Evolutionary conservation across 148 eudicot genomes (phyloP), one percentile per base, ranked within the genome.

Genomic region (Oxyria digyna): DNA sequence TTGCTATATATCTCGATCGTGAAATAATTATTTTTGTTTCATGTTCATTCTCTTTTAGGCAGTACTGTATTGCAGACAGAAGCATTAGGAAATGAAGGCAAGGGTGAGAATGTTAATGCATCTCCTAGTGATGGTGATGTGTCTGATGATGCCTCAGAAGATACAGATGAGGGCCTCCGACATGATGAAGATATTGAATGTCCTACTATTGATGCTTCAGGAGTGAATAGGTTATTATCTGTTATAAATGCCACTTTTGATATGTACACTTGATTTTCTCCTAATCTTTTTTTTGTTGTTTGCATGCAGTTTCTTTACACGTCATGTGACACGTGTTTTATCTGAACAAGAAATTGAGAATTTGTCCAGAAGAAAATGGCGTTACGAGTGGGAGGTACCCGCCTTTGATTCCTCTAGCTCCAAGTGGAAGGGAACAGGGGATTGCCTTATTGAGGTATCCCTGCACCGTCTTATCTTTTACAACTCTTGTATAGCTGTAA

Each of bases 371-470:
- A 78, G 75, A 45, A 88, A 87, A 77, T 87, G 89, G 93, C 85
- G 74, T 64, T 91, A 87, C 73, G 77, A 73, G 59, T 94, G 99
- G 99, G 81, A 85, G 78, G 73, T 76, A 65, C 91, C 89, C 52
- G 86, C 89, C 66, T 72, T 75, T 71, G 81, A 78, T 71, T 71
- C 76, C 63, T 43, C 81, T 26, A 86, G 75, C 70, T 76, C 80
- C 85, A 78, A 78, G 66, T 94, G 99, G 99, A 78, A 74, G 59
- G 99, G 96, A 55, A 91, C 97, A 6, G 93, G 96, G 67, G 83
- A 79, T 42, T 55, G 76, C 72, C 68, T 67, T 63, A 12, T 74
- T 33, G 72, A 86, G 96, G 99, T 93, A 72, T 64, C 50, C 40
- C 9, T 71, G 45, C 45, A 3, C 40, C 27, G 6, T 31, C 18